A percentile compares a stretch with the other conserved stretches of the same genome.
Evolutionary conservation across 2,329 filamentous ascomycete species (phyloP).

Genomic region (Paraphaeosphaeria minitans): DNA sequence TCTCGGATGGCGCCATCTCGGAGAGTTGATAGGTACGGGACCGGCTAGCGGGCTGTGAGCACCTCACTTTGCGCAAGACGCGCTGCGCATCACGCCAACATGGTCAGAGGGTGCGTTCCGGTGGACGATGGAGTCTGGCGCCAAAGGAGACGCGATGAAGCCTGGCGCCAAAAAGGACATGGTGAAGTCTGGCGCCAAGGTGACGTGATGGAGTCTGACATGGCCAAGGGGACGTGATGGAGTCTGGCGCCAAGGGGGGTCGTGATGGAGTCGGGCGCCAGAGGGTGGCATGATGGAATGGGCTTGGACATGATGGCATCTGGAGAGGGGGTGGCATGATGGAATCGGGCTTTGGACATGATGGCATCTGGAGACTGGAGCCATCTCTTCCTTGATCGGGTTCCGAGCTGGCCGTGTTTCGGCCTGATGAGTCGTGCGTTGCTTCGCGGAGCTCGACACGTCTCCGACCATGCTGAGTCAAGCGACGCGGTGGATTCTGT

Average conservation of each 20-base stretch:
- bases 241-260: background rate
- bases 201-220: no score
- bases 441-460: background rate
- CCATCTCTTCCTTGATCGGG: slow-evolving; percentile 1
- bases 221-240: no score
- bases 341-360: background rate
- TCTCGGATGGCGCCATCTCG: slow-evolving; percentile 2
- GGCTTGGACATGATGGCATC: background rate
- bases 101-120: background rate
- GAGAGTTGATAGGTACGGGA: no score
- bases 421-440: background rate
- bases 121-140: no score
- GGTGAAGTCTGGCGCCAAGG: no score
- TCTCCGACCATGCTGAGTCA: background rate
- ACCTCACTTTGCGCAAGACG: background rate
- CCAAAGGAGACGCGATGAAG: background rate
- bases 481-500: no score
- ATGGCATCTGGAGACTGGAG: background rate
- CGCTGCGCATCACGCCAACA: slow-evolving; percentile 5
- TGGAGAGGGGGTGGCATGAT: background rate
- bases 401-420: background rate
- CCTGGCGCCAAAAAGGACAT: background rate
- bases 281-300: no score
- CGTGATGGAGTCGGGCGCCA: no score
- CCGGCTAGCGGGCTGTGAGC: no score